Percentiles rank a stretch among this genome's conserved stretches.
Conservation (phyloP, 495 filamentous ascomycete species). For the Aspergillus sparsus region DNA sequence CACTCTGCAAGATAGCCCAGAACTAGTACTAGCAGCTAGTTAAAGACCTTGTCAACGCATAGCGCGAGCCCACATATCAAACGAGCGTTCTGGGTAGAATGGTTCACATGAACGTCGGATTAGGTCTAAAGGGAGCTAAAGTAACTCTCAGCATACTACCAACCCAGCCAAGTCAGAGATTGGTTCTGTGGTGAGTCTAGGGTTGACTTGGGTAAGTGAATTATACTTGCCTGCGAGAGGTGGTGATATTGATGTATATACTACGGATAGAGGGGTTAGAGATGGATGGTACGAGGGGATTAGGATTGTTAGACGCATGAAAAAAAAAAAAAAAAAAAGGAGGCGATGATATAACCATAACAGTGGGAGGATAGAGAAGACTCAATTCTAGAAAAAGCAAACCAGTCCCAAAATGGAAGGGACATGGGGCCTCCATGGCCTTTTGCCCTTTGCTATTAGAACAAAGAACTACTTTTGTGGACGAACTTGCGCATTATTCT, state of each 20-base stretch:
- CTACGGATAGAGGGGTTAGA: too few species aligned
- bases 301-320: background rate
- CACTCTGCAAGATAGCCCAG: conserved; percentile 4
- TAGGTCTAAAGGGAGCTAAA: background rate
- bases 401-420: conserved; percentile 7
- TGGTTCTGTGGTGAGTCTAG: background rate
- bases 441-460: background rate
- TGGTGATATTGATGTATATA: too few species aligned
- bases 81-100: background rate
- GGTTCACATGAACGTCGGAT: conserved; percentile 4
- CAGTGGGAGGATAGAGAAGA: background rate
- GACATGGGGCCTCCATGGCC: background rate
- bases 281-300: too few species aligned
- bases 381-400: background rate
- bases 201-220: background rate
- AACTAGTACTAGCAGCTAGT: background rate
- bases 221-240: background rate
- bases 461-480: too few species aligned
- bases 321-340: background rate
- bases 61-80: background rate
- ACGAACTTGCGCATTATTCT: too few species aligned
- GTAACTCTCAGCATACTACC: conserved; percentile 5
- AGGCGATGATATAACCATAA: background rate
- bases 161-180: background rate
- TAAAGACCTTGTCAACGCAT: background rate